A percentile compares a stretch with the other conserved stretches of the same genome.
phyloP scores from a whole-genome alignment of 345 rosid genomes.

The Kernera saxatilis region DNA sequence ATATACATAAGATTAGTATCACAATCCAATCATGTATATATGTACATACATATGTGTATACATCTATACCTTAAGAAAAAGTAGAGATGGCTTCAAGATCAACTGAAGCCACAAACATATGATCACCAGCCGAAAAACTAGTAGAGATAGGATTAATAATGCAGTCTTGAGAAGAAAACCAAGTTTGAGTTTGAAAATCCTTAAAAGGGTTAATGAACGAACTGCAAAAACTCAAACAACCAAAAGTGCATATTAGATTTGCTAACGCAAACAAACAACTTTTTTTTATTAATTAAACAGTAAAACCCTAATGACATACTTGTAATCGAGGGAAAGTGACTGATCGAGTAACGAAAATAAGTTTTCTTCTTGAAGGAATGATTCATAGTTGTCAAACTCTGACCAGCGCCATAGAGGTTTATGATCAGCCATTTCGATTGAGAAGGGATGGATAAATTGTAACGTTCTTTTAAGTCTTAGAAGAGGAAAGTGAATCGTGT shows the following conservation, averaged over 20 bases:
- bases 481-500: conserved; percentile 7
- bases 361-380: conserved; percentile 26
- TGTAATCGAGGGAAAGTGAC: conserved; percentile 6
- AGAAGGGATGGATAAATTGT: neutral
- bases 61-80: conserved; percentile 29
- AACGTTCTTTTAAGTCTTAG: neutral
- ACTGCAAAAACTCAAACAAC: conserved; percentile 10
- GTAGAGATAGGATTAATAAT: conserved; percentile 21
- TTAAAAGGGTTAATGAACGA: neutral
- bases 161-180: conserved; percentile 20
- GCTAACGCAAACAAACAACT: neutral
- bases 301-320: conserved; percentile 20
- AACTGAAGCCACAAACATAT: conserved; percentile 9
- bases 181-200: conserved; percentile 29
- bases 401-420: conserved; percentile 3
- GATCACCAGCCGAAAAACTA: neutral
- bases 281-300: neutral
- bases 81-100: conserved; percentile 21
- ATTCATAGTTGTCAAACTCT: conserved; percentile 1
- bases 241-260: neutral
- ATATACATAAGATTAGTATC: neutral
- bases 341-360: conserved; percentile 18
- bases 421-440: conserved; percentile 4
- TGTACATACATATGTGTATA: neutral
- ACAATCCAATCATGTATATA: neutral